Evolutionary conservation across 2,329 filamentous ascomycete genomes (phyloP).

Genomic region (Penicillium griseofulvum): DNA sequence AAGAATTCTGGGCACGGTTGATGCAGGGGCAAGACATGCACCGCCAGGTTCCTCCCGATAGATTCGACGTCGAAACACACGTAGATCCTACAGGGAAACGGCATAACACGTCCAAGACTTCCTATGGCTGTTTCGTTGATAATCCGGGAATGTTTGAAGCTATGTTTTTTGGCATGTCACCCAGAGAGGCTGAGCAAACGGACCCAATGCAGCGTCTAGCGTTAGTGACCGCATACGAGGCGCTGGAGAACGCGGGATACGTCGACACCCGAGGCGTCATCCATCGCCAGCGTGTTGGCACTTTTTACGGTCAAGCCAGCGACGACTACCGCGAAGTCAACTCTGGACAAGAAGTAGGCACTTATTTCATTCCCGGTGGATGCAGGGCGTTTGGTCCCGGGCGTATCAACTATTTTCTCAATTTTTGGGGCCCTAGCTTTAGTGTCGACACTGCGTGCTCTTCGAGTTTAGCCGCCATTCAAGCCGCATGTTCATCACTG

Average conservation of each 20-base stretch:
- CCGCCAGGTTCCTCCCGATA: constrained; percentile 29
- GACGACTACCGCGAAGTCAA: constrained; percentile 48
- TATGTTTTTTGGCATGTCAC: constrained; percentile 53
- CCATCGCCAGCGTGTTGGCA: constrained; percentile 65
- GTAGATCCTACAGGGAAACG: constrained; percentile 33
- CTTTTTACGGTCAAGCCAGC: constrained; percentile 69
- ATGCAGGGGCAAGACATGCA: constrained; percentile 34
- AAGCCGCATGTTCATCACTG: constrained; percentile 68
- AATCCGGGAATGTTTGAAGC: constrained; percentile 39
- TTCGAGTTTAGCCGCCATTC: constrained; percentile 56
- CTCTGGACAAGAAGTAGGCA: constrained; percentile 19
- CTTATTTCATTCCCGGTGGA: neutral
- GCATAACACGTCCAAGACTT: constrained; percentile 31
- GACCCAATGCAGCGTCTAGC: constrained; percentile 76
- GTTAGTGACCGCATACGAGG: constrained; percentile 69
- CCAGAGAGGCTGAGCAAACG: constrained; percentile 70
- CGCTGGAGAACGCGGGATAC: constrained; percentile 71
- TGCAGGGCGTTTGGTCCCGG: neutral
- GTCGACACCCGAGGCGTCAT: constrained; percentile 62
- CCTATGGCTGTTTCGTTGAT: constrained; percentile 38
- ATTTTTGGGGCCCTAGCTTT: constrained; percentile 68
- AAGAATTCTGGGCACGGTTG: constrained; percentile 40
- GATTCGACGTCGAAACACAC: constrained; percentile 37
- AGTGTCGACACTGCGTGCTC: constrained; percentile 75
- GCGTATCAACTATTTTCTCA: constrained; percentile 61